phyloP scores from a whole-genome alignment of 352 stramenopile genomes.

The Phytophthora meadii region DNA sequence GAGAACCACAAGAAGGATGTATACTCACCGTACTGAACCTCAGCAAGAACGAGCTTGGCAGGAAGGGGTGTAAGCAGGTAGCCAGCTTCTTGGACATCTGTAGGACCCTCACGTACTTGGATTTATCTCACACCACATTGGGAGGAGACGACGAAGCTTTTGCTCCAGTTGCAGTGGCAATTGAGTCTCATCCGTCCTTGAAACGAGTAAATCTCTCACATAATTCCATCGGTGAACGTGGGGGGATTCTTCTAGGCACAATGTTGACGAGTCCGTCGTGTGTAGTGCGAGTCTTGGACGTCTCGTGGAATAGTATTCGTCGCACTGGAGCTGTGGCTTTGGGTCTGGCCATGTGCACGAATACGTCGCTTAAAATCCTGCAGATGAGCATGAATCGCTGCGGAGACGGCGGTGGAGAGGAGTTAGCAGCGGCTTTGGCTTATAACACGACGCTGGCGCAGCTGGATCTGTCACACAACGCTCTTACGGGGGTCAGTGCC shows the following conservation, averaged over 20 bases:
- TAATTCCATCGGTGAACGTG: conserved; percentile 66
- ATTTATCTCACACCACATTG: conserved; percentile 67
- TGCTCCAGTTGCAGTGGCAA: conserved; percentile 54
- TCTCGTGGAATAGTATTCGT: conserved; percentile 82
- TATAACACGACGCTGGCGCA: conserved; percentile 54
- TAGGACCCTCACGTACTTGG: conserved; percentile 52
- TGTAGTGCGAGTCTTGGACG: conserved; percentile 53
- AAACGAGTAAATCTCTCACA: conserved; percentile 68
- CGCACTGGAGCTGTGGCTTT: conserved; percentile 56
- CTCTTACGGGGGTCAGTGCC: conserved; percentile 56
- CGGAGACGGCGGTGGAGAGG: conserved; percentile 64
- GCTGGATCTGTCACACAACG: conserved; percentile 70
- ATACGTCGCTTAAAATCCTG: conserved; percentile 50
- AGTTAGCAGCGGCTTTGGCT: conserved; percentile 58
- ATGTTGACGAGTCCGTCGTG: conserved; percentile 69
- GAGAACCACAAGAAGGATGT: conserved; percentile 23
- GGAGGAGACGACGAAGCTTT: conserved; percentile 47
- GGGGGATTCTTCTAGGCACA: conserved; percentile 57
- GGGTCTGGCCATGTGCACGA: conserved; percentile 60
- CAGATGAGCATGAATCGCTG: conserved; percentile 80
- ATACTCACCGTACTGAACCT: conserved; percentile 67
- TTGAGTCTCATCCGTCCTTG: conserved; percentile 59
- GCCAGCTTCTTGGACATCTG: conserved; percentile 60
- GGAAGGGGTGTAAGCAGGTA: conserved; percentile 60
- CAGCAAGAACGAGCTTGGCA: conserved; percentile 74